Conservation (phyloP, 2,329 filamentous ascomycete genomes). For the Diaporthe aspalathi region DNA sequence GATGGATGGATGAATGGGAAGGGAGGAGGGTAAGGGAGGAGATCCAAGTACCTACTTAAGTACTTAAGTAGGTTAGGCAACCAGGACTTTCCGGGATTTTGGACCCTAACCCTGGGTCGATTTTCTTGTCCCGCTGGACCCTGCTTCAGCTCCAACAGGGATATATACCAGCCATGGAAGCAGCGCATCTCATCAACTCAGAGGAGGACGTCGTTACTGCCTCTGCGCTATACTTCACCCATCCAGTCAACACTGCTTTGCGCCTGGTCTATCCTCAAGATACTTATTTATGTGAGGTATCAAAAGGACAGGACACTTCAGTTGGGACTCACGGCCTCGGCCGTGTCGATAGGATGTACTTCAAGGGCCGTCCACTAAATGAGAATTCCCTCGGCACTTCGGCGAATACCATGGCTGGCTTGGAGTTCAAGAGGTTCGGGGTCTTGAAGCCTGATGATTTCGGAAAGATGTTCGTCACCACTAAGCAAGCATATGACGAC, state of each 20-base stretch:
- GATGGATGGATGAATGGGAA: background rate
- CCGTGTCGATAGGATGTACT: background rate
- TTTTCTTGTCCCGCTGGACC: too few species aligned
- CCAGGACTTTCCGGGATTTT: too few species aligned
- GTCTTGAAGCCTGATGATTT: background rate
- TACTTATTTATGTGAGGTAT: background rate
- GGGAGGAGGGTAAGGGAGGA: too few species aligned
- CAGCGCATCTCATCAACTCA: background rate
- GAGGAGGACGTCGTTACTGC: background rate
- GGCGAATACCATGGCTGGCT: background rate
- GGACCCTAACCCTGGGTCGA: too few species aligned
- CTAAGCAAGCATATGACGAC: background rate
- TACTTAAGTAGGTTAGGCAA: too few species aligned
- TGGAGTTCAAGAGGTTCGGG: background rate
- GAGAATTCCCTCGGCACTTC: background rate
- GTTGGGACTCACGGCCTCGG: too few species aligned
- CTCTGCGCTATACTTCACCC: background rate
- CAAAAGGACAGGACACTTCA: background rate
- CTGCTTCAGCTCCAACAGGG: background rate
- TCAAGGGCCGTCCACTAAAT: background rate
- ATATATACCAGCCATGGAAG: background rate
- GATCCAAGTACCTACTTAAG: too few species aligned
- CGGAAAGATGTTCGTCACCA: background rate
- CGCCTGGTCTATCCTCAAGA: background rate
- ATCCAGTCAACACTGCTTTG: background rate